Percentiles rank a stretch among this genome's conserved stretches.
Evolutionary conservation across 2,329 filamentous ascomycete species (phyloP).

Genomic region (Mollisia scopiformis): DNA sequence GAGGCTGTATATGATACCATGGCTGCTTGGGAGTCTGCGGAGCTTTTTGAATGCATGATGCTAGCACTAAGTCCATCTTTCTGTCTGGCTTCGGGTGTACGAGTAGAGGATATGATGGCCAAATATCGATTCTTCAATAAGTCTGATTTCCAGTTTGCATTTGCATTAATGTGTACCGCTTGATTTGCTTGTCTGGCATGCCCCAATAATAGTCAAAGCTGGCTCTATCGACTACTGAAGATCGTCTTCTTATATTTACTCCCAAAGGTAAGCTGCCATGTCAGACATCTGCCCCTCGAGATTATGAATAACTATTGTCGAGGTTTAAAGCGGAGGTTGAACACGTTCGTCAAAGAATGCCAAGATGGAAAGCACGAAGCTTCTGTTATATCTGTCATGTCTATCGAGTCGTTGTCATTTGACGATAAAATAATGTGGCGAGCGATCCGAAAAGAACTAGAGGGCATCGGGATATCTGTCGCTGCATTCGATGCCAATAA

Average conservation of each 20-base stretch:
- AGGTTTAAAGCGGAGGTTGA: conserved; percentile 1
- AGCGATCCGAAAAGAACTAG: conserved; percentile 8
- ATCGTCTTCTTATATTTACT: too few relatives aligned
- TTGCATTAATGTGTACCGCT: too few relatives aligned
- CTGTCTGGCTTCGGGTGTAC: neutral
- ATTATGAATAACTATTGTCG: too few relatives aligned
- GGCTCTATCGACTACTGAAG: too few relatives aligned
- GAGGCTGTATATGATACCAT: conserved; percentile 3
- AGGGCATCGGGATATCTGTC: conserved; percentile 11
- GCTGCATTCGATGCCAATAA: conserved; percentile 6
- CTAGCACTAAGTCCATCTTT: neutral
- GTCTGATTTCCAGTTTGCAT: too few relatives aligned
- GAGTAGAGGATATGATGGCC: neutral
- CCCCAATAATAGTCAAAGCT: too few relatives aligned
- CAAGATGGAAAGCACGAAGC: conserved; percentile 4
- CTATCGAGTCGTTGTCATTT: conserved; percentile 1
- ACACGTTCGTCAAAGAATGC: conserved; percentile 5
- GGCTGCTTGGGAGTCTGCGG: neutral
- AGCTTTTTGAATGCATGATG: neutral
- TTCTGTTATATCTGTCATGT: conserved; percentile 3
- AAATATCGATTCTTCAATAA: neutral
- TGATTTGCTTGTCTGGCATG: too few relatives aligned
- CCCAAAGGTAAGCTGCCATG: too few relatives aligned
- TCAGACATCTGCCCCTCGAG: too few relatives aligned
- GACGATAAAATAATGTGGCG: conserved; percentile 7